Base-by-base conservation (phyloP, 768 basidiomycete genomes). In the Pisolithus microcarpus region DNA sequence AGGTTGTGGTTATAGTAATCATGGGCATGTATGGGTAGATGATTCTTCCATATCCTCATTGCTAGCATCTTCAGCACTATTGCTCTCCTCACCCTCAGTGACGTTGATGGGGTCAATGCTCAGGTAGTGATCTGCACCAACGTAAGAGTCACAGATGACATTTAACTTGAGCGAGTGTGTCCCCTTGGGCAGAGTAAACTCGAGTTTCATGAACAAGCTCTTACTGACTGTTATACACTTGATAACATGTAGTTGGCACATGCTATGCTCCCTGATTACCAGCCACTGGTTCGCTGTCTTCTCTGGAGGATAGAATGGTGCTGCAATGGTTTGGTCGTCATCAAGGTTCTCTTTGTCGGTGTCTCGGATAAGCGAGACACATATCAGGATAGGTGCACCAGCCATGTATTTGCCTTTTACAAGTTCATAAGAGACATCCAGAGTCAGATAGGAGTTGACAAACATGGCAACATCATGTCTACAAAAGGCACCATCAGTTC, bases 281-380 rank as follows among this genome's bases (percentile, higher is more conserved):
- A 97, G 77, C 94, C 94, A 98, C 95, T 93, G 98, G 61, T 92
- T 93, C 51, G 88, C 82, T 68, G 91, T 80, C 75, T 97, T 96
- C 68, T 85, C 86, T 48, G 70, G 75, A 23, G 21, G 21, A 23
- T 23, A 23, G 71, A 84, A 88, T 0, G 96, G 94, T 0, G 95
- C 95, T 16, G 96, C 78, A 31, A 94, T 93, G 4, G 72, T 73
- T 63, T 91, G 87, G 58, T 91, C 85, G 52, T 80, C 21, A 2
- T 43, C 79, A 10, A 76, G 79, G 38, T 78, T 78, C 15, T 87
- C 88, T 34, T 86, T 81, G 54, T 93, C 91, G 1, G 77, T 81
- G 49, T 98, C 95, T 18, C 86, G 80, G 30, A 86, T 78, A 13
- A 98, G 81, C 1, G 77, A 70, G 38, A 97, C 87, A 57, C 86